Evolutionary conservation across 805 yeast genomes (phyloP), one percentile per base, ranked within the genome.

Genomic region (Nakazawaea molendinolei): DNA sequence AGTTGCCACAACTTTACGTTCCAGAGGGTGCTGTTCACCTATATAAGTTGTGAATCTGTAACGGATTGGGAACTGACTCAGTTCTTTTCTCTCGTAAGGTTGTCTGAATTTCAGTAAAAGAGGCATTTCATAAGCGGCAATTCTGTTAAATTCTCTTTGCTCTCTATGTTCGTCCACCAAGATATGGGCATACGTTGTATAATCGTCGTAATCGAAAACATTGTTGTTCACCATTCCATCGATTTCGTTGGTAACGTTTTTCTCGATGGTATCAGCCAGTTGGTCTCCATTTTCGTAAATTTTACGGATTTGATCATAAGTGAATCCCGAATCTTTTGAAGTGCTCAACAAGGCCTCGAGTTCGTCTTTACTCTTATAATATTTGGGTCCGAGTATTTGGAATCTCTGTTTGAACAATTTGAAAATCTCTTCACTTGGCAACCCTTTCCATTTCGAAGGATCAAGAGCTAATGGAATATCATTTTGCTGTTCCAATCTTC

Each of bases 91-190:
- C 23, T 51, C 55, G 62, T 84, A 89, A 41, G 67, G 69, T 57
- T 81, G 76, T 47, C 90, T 79, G 54, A 69, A 83, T 56, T 86
- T 77, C 28, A 79, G 77, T 44, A 92, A 67, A 38, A 76, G 71
- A 5, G 98, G 98, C 67, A 90, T 71, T 55, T 90, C 97, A 60
- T 81, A 90, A 0, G 97, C 96, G 8, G 94, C 86, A 29, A 86
- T 67, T 49, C 97, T 72, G 51, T 79, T 79, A 50, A 79, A 76
- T 44, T 82, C 75, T 47, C 95, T 77, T 47, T 74, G 77, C 45
- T 75, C 80, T 52, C 97, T 73, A 49, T 77, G 84, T 45, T 76
- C 80, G 38, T 75, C 74, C 23, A 80, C 71, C 42, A 73, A 71
- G 48, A 81, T 79, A 48, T 81, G 94, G 16, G 92, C 94, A 10